phyloP scores from a whole-genome alignment of 768 basidiomycete species.

The Calocybe gangraenosa region DNA sequence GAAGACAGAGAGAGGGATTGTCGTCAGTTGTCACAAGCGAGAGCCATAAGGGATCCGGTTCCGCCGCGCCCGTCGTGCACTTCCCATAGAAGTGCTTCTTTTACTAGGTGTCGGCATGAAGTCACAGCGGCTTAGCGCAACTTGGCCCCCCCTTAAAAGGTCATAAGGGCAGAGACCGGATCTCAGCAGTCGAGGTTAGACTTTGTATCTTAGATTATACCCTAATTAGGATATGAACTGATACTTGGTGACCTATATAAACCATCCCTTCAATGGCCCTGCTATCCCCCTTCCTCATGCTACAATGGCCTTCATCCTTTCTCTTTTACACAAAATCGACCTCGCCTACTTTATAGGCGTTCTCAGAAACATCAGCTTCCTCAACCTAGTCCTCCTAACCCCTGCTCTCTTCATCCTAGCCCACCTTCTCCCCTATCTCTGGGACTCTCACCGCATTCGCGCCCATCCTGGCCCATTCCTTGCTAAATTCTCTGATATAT shows the following conservation, averaged over 20 bases:
- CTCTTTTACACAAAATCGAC: conserved; percentile 19
- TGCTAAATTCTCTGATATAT: conserved; percentile 68
- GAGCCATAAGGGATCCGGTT: conserved; percentile 6
- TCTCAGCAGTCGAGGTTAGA: too few relatives aligned
- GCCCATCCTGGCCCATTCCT: conserved; percentile 63
- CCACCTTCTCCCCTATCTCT: conserved; percentile 47
- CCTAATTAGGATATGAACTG: too few relatives aligned
- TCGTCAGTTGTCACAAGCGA: too few relatives aligned
- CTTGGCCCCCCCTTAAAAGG: too few relatives aligned
- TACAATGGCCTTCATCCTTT: conserved; percentile 25
- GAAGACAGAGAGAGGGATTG: too few relatives aligned
- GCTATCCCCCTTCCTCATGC: neutral
- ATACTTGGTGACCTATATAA: neutral
- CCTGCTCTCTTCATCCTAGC: conserved; percentile 27
- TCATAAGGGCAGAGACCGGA: too few relatives aligned
- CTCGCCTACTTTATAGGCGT: conserved; percentile 18
- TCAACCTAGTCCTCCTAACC: conserved; percentile 22
- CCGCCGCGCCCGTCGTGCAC: conserved; percentile 10
- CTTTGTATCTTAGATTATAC: too few relatives aligned
- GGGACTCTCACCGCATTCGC: conserved; percentile 58
- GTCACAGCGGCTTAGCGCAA: too few relatives aligned
- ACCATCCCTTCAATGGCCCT: neutral
- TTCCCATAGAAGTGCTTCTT: conserved; percentile 1
- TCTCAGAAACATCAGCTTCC: conserved; percentile 18
- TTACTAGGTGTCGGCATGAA: too few relatives aligned